phyloP scores from a whole-genome alignment of 2,329 filamentous ascomycete genomes.

The Mycosphaerella arachidis region DNA sequence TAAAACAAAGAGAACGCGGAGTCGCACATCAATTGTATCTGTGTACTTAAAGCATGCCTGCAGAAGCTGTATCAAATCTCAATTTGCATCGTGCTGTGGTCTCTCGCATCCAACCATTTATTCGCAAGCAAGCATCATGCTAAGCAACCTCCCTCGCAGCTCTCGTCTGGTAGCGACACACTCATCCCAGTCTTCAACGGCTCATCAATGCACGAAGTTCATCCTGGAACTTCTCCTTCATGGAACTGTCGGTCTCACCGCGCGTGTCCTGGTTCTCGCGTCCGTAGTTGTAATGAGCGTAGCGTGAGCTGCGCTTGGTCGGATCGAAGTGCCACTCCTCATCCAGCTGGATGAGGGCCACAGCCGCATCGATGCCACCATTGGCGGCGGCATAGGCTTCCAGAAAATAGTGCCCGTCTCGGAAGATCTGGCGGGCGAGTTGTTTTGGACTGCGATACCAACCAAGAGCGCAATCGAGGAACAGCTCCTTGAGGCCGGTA shows the following conservation, averaged over 20 bases:
- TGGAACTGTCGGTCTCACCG: constrained; percentile 1
- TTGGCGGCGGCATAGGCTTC: constrained; percentile 24
- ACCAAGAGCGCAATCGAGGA: constrained; percentile 22
- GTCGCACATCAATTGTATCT: too few species aligned
- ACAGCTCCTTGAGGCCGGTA: constrained; percentile 24
- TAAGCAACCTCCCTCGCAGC: neutral
- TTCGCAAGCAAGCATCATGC: neutral
- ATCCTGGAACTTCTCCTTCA: constrained; percentile 10
- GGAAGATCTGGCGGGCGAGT: constrained; percentile 23
- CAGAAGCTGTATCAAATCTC: neutral
- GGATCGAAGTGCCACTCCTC: constrained; percentile 15
- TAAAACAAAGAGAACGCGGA: too few species aligned
- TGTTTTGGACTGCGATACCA: constrained; percentile 4
- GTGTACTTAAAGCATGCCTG: neutral
- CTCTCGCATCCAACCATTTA: neutral
- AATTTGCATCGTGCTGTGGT: neutral
- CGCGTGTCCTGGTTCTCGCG: neutral
- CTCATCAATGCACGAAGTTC: constrained; percentile 4
- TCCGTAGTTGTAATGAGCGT: neutral
- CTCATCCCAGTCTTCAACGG: neutral
- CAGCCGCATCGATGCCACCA: constrained; percentile 21
- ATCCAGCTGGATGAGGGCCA: constrained; percentile 24
- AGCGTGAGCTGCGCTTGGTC: neutral
- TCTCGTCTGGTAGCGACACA: constrained; percentile 1
- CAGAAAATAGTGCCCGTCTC: constrained; percentile 26